A percentile compares a stretch with the other conserved stretches of the same genome.
Conservation (phyloP, 73 alveolate species). For the Blepharisma japonicum region DNA sequence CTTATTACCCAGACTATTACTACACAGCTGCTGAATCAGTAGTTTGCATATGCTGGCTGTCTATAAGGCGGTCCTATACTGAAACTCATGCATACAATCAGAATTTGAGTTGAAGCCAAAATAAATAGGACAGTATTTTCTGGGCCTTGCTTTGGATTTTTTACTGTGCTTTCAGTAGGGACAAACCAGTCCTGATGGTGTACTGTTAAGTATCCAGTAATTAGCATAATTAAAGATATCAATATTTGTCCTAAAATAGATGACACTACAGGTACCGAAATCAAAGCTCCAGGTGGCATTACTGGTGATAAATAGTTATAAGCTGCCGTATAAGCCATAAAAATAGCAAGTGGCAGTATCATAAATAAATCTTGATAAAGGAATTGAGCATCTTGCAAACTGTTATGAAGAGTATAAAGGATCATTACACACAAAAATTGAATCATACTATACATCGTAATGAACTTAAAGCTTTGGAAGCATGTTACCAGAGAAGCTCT, state of each 20-base stretch:
- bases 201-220: not conserved
- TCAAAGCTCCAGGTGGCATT: constrained; percentile 86
- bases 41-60: constrained; percentile 15
- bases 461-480: constrained; percentile 91
- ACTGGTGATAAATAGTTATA: constrained; percentile 73
- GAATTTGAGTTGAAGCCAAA: constrained; percentile 5
- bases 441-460: constrained; percentile 93
- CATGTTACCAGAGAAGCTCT: constrained; percentile 91
- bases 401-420: constrained; percentile 64
- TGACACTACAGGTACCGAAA: constrained; percentile 79
- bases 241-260: constrained; percentile 69
- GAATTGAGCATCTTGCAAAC: constrained; percentile 84
- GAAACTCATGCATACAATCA: constrained; percentile 19
- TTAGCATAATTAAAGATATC: constrained; percentile 7
- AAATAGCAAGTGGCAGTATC: constrained; percentile 83
- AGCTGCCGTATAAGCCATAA: constrained; percentile 92
- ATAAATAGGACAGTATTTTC: constrained; percentile 20
- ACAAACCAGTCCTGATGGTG: constrained; percentile 12
- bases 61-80: constrained; percentile 28
- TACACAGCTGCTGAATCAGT: not conserved
- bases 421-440: constrained; percentile 83
- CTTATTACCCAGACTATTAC: not conserved
- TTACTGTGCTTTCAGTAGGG: not conserved
- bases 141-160: not conserved
- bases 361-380: constrained; percentile 83